Evolutionary conservation across 495 filamentous ascomycete genomes (phyloP).

Genomic region (Annulohypoxylon stygium): DNA sequence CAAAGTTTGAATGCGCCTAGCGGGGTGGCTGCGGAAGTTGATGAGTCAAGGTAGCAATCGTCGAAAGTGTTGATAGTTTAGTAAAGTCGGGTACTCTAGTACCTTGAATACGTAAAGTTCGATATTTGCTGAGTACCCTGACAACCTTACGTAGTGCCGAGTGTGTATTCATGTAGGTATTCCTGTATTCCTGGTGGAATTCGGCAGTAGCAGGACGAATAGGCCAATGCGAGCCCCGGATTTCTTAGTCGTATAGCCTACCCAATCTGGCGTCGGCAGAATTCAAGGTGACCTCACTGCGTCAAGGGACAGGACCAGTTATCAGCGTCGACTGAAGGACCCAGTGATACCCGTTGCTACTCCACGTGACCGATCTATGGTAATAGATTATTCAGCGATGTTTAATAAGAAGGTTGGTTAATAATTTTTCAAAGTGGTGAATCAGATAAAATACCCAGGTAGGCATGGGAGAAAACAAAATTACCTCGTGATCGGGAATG

Average conservation of each 20-base stretch:
- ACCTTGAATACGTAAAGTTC: constrained; percentile 22
- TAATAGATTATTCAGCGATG: constrained; percentile 47
- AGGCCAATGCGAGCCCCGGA: constrained; percentile 38
- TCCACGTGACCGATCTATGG: constrained; percentile 46
- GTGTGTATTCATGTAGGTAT: neutral
- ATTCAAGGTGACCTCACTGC: constrained; percentile 43
- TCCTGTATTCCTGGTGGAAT: constrained; percentile 23
- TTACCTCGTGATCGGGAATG: constrained; percentile 21
- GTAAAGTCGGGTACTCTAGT: too few relatives aligned
- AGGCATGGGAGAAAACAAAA: constrained; percentile 21
- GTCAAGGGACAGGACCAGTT: neutral
- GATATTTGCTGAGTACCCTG: constrained; percentile 26
- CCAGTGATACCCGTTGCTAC: constrained; percentile 37
- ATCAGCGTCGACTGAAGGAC: constrained; percentile 4
- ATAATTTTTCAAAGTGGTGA: neutral
- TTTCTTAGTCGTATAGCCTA: constrained; percentile 40
- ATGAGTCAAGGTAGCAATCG: constrained; percentile 39
- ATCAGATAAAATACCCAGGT: neutral
- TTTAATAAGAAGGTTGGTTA: constrained; percentile 7
- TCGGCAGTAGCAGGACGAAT: constrained; percentile 24
- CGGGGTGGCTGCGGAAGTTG: constrained; percentile 35
- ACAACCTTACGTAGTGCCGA: neutral
- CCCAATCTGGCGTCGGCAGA: constrained; percentile 41
- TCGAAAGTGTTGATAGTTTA: constrained; percentile 26
- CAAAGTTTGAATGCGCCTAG: constrained; percentile 17